Conservation (phyloP, 2,329 filamentous ascomycete species). For the Neonectria faginata region DNA sequence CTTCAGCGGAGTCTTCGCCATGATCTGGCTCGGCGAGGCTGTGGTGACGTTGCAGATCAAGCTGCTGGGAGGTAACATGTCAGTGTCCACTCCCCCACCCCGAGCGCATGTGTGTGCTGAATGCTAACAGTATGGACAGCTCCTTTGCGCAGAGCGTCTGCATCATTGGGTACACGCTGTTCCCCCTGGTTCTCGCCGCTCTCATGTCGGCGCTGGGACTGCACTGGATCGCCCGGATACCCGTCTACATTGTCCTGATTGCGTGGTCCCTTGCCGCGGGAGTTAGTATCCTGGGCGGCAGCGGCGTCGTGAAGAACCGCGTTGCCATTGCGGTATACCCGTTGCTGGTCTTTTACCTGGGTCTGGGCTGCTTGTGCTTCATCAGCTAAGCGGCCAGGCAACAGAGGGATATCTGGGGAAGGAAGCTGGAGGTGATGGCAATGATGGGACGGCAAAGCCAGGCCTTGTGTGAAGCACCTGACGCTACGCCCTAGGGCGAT, state of each 20-base stretch:
- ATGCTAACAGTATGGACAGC: slow-evolving; percentile 60
- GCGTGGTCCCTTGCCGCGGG: slow-evolving; percentile 95
- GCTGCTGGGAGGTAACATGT: slow-evolving; percentile 96
- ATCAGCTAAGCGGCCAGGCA: slow-evolving; percentile 74
- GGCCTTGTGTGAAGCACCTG: not conserved
- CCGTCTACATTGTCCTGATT: slow-evolving; percentile 88
- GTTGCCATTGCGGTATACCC: slow-evolving; percentile 96
- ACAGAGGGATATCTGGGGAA: not conserved
- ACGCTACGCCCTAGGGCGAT: not conserved
- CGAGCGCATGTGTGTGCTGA: not conserved
- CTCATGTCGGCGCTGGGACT: slow-evolving; percentile 86
- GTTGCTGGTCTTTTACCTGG: slow-evolving; percentile 93
- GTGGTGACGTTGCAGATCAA: slow-evolving; percentile 99
- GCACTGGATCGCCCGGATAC: slow-evolving; percentile 84
- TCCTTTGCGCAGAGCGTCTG: slow-evolving; percentile 98
- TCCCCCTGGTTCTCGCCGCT: slow-evolving; percentile 93
- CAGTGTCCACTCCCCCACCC: slow-evolving; percentile 55
- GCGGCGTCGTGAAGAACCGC: slow-evolving; percentile 93
- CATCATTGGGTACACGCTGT: slow-evolving; percentile 98
- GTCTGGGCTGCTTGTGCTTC: slow-evolving; percentile 94
- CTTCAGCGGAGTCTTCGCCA: slow-evolving; percentile 95
- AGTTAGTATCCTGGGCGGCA: slow-evolving; percentile 94
- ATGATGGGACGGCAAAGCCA: not conserved
- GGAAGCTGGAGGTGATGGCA: not conserved
- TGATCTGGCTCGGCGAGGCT: slow-evolving; percentile 96